Percentiles rank a stretch among this genome's conserved stretches.
Conservation (phyloP, 2,329 filamentous ascomycete species). For the Neophaeococcomyces mojaviensis region DNA sequence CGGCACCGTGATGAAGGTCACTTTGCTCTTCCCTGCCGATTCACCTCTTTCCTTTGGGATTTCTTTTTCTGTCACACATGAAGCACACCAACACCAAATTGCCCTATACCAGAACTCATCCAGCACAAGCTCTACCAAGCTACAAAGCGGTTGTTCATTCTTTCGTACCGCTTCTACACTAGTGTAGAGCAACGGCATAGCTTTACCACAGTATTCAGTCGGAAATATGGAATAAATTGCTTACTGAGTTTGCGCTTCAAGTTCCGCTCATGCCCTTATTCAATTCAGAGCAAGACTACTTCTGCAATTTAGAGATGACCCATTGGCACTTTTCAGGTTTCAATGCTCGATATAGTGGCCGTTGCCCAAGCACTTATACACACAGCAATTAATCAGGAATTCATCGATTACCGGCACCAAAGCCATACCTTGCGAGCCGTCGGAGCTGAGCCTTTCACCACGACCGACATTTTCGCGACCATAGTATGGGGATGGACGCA, state of each 20-base stretch:
- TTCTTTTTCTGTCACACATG: slow-evolving; percentile 48
- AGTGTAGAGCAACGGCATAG: slow-evolving; percentile 41
- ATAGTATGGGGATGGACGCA: slow-evolving; percentile 44
- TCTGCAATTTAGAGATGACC: slow-evolving; percentile 34
- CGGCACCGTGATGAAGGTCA: slow-evolving; percentile 53
- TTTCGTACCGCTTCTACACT: slow-evolving; percentile 37
- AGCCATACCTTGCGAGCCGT: slow-evolving; percentile 31
- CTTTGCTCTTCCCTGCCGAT: slow-evolving; percentile 40
- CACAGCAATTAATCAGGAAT: slow-evolving; percentile 27
- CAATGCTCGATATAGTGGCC: slow-evolving; percentile 41
- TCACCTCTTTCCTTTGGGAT: slow-evolving; percentile 51
- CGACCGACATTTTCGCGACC: slow-evolving; percentile 38
- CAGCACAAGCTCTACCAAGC: slow-evolving; percentile 24
- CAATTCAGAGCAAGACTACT: slow-evolving; percentile 47
- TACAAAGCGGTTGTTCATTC: slow-evolving; percentile 27
- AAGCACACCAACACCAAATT: slow-evolving; percentile 40
- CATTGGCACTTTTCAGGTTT: slow-evolving; percentile 26
- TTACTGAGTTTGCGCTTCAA: slow-evolving; percentile 57
- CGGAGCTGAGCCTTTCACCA: slow-evolving; percentile 44
- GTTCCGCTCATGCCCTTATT: slow-evolving; percentile 52
- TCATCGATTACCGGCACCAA: slow-evolving; percentile 32
- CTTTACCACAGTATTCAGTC: slow-evolving; percentile 49
- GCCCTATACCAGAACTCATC: slow-evolving; percentile 46
- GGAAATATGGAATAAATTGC: slow-evolving; percentile 53
- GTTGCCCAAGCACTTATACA: slow-evolving; percentile 37